A percentile compares a stretch with the other conserved stretches of the same genome.
Conservation (phyloP, 306 rosid species). For the Dalbergia oliveri region DNA sequence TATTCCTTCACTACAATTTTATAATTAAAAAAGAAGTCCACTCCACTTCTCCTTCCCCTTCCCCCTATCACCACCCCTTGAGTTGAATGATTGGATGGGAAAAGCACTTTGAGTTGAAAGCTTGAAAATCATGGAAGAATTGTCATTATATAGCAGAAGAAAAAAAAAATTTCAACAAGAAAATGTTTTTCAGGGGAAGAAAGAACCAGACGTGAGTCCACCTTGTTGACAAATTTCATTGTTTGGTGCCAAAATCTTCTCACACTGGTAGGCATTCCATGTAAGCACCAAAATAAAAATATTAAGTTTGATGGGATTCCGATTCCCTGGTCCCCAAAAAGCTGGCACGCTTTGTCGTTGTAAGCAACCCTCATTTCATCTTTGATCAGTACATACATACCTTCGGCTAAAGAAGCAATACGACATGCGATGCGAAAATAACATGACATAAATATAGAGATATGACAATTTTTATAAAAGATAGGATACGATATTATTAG, state of each 20-base stretch:
- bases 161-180: constrained; percentile 34
- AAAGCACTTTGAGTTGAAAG: constrained; percentile 60
- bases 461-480: too few relatives aligned
- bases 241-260: constrained; percentile 47
- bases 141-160: too few relatives aligned
- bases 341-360: constrained; percentile 88
- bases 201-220: constrained; percentile 60
- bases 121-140: constrained; percentile 51
- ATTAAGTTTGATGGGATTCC: constrained; percentile 61
- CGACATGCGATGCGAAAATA: too few relatives aligned
- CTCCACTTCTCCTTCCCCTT: too few relatives aligned
- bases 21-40: too few relatives aligned
- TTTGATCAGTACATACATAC: constrained; percentile 48
- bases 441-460: too few relatives aligned
- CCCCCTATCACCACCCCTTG: too few relatives aligned
- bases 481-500: too few relatives aligned
- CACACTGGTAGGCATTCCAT: constrained; percentile 10
- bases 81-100: constrained; percentile 80
- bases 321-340: constrained; percentile 47
- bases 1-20: too few relatives aligned
- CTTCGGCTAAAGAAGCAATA: too few relatives aligned
- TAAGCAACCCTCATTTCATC: constrained; percentile 53
- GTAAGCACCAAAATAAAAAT: constrained; percentile 40
- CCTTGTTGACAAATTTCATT: constrained; percentile 52
- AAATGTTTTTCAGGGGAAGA: constrained; percentile 7